phyloP scores from a whole-genome alignment of 495 filamentous ascomycete genomes.

The Penicillium psychrofluorescens region DNA sequence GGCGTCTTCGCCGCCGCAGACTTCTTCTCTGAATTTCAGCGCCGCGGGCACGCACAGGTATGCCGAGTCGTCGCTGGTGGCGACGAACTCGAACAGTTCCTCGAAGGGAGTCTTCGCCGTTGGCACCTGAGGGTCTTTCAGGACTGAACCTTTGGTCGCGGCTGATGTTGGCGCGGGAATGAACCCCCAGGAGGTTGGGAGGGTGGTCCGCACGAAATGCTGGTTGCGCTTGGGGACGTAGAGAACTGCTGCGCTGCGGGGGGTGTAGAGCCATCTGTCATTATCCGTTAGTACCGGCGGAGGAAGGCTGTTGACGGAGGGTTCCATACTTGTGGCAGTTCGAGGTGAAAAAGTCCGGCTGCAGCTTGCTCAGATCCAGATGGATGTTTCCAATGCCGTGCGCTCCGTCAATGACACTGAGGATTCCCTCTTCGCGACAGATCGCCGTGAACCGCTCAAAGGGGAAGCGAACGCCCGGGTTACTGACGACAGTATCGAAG shows the following conservation, averaged over 20 bases:
- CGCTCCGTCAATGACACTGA: slow-evolving; percentile 69
- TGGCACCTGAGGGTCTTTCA: slow-evolving; percentile 41
- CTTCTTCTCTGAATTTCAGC: slow-evolving; percentile 55
- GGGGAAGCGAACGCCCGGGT: slow-evolving; percentile 72
- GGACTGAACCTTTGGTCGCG: slow-evolving; percentile 17
- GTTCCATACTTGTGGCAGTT: slow-evolving; percentile 72
- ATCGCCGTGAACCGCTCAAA: slow-evolving; percentile 58
- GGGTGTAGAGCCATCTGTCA: slow-evolving; percentile 70
- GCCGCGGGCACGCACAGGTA: slow-evolving; percentile 66
- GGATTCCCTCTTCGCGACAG: slow-evolving; percentile 56
- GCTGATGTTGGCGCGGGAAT: slow-evolving; percentile 29
- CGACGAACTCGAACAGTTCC: slow-evolving; percentile 68
- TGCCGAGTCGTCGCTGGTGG: slow-evolving; percentile 63
- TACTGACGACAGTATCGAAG: slow-evolving; percentile 71
- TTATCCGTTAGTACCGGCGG: not conserved
- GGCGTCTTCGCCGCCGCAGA: slow-evolving; percentile 67
- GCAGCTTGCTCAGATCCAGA: slow-evolving; percentile 54
- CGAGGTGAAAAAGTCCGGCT: slow-evolving; percentile 75
- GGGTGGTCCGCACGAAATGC: slow-evolving; percentile 58
- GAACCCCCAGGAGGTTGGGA: slow-evolving; percentile 63
- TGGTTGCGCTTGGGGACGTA: slow-evolving; percentile 73
- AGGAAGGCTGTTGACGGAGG: not conserved
- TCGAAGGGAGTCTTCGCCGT: slow-evolving; percentile 51
- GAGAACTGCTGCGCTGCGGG: slow-evolving; percentile 72
- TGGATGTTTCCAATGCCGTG: slow-evolving; percentile 74